Percentiles rank a stretch among this genome's conserved stretches.
Evolutionary conservation across 352 stramenopile genomes (phyloP).

Genomic region (Phytophthora brassicae): DNA sequence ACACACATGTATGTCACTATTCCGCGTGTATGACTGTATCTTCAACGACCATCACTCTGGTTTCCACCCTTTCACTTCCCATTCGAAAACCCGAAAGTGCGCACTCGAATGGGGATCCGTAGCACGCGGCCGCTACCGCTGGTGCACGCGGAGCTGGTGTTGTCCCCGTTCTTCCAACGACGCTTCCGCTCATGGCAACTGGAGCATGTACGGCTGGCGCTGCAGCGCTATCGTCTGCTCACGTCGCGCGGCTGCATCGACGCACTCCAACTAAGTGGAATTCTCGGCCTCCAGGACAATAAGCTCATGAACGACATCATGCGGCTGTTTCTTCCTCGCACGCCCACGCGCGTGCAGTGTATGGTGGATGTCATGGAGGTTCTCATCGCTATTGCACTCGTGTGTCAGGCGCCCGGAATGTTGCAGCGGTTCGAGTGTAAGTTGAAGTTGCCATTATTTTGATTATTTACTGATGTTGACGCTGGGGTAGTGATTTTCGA

Average conservation of each 20-base stretch:
- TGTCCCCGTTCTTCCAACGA: conserved; percentile 50
- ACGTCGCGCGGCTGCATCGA: conserved; percentile 65
- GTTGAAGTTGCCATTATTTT: conserved; percentile 3
- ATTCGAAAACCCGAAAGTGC: conserved; percentile 1
- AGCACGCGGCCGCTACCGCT: conserved; percentile 57
- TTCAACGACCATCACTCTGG: conserved; percentile 32
- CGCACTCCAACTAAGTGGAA: conserved; percentile 43
- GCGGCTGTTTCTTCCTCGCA: conserved; percentile 55
- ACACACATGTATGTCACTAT: too few species aligned
- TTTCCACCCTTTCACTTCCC: conserved; percentile 1
- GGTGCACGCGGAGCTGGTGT: conserved; percentile 41
- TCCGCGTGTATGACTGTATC: conserved; percentile 1
- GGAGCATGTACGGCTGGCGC: conserved; percentile 48
- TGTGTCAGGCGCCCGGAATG: conserved; percentile 64
- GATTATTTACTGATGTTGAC: not conserved
- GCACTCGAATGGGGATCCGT: conserved; percentile 50
- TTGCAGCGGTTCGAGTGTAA: conserved; percentile 56
- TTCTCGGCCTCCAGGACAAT: conserved; percentile 58
- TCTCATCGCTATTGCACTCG: conserved; percentile 57
- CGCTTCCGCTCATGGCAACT: conserved; percentile 64
- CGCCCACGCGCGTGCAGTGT: conserved; percentile 55
- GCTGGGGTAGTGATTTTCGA: conserved; percentile 58
- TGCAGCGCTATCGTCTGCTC: conserved; percentile 55
- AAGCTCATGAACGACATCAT: conserved; percentile 50
- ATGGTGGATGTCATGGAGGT: conserved; percentile 78